Conservation (phyloP, 257 asterid genomes). For the Solanum virginianum region DNA sequence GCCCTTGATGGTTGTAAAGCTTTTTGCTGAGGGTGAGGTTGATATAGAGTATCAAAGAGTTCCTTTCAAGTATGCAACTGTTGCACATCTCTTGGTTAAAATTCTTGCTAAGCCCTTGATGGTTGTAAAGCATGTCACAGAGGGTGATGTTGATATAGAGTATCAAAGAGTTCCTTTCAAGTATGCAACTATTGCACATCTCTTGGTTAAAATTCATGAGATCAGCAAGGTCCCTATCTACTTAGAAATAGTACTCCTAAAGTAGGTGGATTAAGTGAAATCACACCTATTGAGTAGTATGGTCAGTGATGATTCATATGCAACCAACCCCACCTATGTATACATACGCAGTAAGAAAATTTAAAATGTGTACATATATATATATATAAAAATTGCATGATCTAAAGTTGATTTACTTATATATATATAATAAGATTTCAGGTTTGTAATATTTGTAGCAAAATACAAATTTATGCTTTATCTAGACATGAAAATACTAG, state of each 20-base stretch:
- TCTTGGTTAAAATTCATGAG: neutral
- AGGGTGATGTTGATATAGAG: conserved; percentile 5
- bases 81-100: neutral
- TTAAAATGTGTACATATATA: neutral
- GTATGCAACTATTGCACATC: neutral
- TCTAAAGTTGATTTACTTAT: too few relatives aligned
- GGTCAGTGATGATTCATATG: neutral
- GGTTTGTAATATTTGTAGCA: too few relatives aligned
- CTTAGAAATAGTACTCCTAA: neutral
- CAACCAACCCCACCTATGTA: neutral
- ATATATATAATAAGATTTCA: too few relatives aligned
- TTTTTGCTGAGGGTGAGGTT: conserved; percentile 3
- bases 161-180: conserved; percentile 5
- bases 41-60: conserved; percentile 8
- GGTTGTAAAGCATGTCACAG: neutral
- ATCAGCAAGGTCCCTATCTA: conserved; percentile 11
- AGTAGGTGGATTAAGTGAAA: neutral
- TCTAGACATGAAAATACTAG: too few relatives aligned
- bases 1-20: neutral
- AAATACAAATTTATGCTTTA: too few relatives aligned
- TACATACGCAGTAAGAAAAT: neutral
- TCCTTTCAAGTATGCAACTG: neutral
- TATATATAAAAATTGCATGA: too few relatives aligned
- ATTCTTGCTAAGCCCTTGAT: neutral
- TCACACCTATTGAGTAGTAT: conserved; percentile 1